Percentiles rank a stretch among this genome's conserved stretches.
Conservation (phyloP, 1,139 yeast genomes). For the Yamadazyma dushanensis region DNA sequence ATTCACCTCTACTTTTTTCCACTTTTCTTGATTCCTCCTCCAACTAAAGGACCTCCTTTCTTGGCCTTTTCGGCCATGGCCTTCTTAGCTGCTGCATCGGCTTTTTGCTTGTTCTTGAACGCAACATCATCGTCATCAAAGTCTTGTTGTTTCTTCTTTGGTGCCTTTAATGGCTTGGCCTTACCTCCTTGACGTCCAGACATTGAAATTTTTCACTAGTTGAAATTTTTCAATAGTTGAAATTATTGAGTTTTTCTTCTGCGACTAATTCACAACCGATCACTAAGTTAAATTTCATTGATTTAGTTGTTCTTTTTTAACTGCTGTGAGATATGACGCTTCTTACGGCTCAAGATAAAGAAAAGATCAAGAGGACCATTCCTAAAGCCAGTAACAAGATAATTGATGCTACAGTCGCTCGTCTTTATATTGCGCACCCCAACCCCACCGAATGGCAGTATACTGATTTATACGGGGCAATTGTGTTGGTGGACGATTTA, state of each 20-base stretch:
- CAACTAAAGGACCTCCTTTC: constrained; percentile 86
- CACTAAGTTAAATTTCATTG: too few species aligned
- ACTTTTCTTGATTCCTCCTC: constrained; percentile 95
- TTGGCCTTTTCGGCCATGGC: constrained; percentile 86
- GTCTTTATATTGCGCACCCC: constrained; percentile 88
- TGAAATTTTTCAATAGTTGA: too few species aligned
- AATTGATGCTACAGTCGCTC: constrained; percentile 86
- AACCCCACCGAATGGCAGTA: constrained; percentile 78
- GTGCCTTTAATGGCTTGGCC: constrained; percentile 66
- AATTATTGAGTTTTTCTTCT: too few species aligned
- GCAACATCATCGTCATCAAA: constrained; percentile 86
- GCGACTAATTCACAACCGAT: too few species aligned
- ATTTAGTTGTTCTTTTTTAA: constrained; percentile 2
- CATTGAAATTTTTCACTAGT: constrained; percentile 35
- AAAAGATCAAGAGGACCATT: constrained; percentile 79
- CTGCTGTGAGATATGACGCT: constrained; percentile 46
- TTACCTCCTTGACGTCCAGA: constrained; percentile 79
- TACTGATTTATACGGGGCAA: constrained; percentile 88
- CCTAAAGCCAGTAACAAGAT: constrained; percentile 89
- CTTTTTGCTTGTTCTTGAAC: constrained; percentile 90
- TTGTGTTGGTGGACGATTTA: constrained; percentile 82
- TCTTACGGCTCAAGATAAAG: constrained; percentile 72
- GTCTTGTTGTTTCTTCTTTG: constrained; percentile 71
- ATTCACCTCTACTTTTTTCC: constrained; percentile 45
- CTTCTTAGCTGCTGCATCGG: constrained; percentile 90